Evolutionary conservation across 495 filamentous ascomycete species (phyloP).

Genomic region (Xylaria grammica): DNA sequence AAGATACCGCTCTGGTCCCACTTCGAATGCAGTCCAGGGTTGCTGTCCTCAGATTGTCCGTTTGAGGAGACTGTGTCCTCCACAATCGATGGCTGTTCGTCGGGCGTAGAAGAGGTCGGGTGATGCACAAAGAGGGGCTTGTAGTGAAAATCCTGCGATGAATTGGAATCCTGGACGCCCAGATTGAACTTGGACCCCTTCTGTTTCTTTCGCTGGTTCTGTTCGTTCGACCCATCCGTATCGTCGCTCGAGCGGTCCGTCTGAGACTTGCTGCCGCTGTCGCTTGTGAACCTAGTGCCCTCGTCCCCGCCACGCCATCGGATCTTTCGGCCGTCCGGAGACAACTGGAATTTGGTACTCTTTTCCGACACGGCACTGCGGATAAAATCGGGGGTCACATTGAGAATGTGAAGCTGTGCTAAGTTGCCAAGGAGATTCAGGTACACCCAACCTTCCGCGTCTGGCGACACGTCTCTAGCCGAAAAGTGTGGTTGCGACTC

Average conservation of each 20-base stretch:
- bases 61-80: constrained; percentile 45
- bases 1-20: constrained; percentile 50
- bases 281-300: constrained; percentile 63
- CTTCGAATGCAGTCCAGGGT: constrained; percentile 41
- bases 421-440: constrained; percentile 81
- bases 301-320: constrained; percentile 73
- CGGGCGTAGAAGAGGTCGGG: constrained; percentile 40
- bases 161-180: constrained; percentile 40
- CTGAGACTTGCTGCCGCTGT: constrained; percentile 53
- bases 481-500: constrained; percentile 39
- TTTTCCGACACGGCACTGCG: constrained; percentile 66
- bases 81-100: constrained; percentile 47
- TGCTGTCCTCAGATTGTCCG: constrained; percentile 44
- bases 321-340: constrained; percentile 72
- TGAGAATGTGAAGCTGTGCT: constrained; percentile 79
- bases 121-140: constrained; percentile 64
- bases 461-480: constrained; percentile 52
- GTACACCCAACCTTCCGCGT: constrained; percentile 74
- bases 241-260: constrained; percentile 47
- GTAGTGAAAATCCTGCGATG: constrained; percentile 61
- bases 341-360: constrained; percentile 74
- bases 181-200: constrained; percentile 47
- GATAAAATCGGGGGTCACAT: constrained; percentile 75
- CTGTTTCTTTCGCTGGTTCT: constrained; percentile 44
- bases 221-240: constrained; percentile 44